Percentiles rank a stretch among this genome's conserved stretches.
Evolutionary conservation across 352 stramenopile species (phyloP).

Genomic region (Phytophthora sp.): DNA sequence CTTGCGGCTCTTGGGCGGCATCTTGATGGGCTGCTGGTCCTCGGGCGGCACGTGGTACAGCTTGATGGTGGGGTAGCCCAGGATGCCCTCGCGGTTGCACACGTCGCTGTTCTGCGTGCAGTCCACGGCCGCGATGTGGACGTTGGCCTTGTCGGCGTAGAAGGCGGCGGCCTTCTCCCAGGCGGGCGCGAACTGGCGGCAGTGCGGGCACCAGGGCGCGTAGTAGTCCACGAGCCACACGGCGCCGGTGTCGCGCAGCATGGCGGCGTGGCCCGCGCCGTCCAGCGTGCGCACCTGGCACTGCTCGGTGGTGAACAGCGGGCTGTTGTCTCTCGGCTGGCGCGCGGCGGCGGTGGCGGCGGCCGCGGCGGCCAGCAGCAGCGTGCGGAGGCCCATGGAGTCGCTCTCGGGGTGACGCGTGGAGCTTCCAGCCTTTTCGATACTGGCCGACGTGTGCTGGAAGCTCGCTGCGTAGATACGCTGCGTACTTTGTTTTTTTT

Average conservation of each 20-base stretch:
- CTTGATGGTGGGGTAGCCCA: slow-evolving; percentile 71
- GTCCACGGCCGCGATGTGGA: slow-evolving; percentile 78
- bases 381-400: slow-evolving; percentile 25
- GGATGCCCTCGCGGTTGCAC: slow-evolving; percentile 67
- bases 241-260: slow-evolving; percentile 44
- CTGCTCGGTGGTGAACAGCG: slow-evolving; percentile 70
- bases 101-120: slow-evolving; percentile 63
- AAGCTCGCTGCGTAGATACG: slow-evolving; percentile 9
- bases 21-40: slow-evolving; percentile 39
- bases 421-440: slow-evolving; percentile 15
- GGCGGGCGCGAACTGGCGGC: slow-evolving; percentile 71
- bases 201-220: slow-evolving; percentile 83
- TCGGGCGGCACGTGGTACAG: slow-evolving; percentile 65
- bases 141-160: slow-evolving; percentile 56
- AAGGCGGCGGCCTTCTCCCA: slow-evolving; percentile 73
- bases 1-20: slow-evolving; percentile 40
- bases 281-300: slow-evolving; percentile 52
- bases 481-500: too few relatives aligned
- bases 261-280: slow-evolving; percentile 38
- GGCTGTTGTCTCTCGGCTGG: slow-evolving; percentile 40
- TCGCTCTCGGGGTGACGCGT: slow-evolving; percentile 8
- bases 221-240: slow-evolving; percentile 88
- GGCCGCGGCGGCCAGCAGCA: slow-evolving; percentile 14
- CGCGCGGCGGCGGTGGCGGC: slow-evolving; percentile 4
- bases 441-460: slow-evolving; percentile 12